Conservation (phyloP, 2,329 filamentous ascomycete genomes). For the Fusarium multiceps region DNA sequence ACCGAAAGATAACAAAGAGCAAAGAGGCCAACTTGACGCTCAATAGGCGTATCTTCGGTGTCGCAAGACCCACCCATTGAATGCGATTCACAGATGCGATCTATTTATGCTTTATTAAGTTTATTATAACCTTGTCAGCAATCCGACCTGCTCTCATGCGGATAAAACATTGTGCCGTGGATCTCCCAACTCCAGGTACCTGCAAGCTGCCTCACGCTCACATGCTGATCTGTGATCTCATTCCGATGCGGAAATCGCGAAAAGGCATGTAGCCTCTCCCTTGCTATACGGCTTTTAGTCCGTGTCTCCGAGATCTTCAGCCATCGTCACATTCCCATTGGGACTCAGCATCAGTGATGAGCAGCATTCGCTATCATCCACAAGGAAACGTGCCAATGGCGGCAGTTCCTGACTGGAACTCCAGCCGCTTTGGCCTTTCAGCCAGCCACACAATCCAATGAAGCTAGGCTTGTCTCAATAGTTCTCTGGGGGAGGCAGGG, state of each 20-base stretch:
- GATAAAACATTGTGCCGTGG: too few species aligned
- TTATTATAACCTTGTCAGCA: not conserved
- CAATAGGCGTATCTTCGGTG: not conserved
- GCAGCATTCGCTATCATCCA: not conserved
- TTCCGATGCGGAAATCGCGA: not conserved
- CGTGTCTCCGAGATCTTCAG: not conserved
- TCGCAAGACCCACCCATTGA: not conserved
- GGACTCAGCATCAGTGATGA: not conserved
- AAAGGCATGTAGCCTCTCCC: not conserved
- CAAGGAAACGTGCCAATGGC: not conserved
- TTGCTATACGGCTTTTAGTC: not conserved
- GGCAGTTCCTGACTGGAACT: not conserved
- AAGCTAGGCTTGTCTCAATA: not conserved
- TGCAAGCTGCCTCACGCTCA: not conserved
- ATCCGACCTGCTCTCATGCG: not conserved
- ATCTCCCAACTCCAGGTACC: too few species aligned
- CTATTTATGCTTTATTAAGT: not conserved
- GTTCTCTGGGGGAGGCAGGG: not conserved
- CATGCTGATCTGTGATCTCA: not conserved
- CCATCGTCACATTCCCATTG: not conserved
- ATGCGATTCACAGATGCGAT: not conserved
- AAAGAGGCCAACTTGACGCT: not conserved
- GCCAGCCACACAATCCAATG: conserved; percentile 5
- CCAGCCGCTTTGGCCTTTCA: conserved; percentile 22
- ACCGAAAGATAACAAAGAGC: not conserved